Evolutionary conservation across 768 basidiomycete species (phyloP), one percentile per base, ranked within the genome.

Genomic region (Boletus barrowsii): DNA sequence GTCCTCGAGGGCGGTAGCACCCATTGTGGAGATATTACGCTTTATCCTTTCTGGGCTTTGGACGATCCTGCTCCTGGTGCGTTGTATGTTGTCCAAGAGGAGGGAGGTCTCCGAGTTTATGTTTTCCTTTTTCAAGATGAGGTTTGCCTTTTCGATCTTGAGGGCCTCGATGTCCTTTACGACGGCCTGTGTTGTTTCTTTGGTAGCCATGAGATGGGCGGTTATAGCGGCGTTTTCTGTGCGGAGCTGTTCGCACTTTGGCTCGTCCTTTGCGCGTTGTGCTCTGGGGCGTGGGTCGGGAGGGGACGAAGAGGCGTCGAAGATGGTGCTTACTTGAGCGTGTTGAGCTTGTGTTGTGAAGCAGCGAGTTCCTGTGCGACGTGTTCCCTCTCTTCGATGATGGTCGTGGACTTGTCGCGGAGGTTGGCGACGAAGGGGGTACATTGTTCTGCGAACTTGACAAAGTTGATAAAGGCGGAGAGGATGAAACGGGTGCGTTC

Each of bases 1-100:
- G 60, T 95, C 91, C 50, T 88, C 86, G 17, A 79, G 68, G 1
- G 83, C 83, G 0, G 80, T 83, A 7, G 73, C 66, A 3, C 81
- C 79, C 88, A 96, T 92, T n/a, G 82, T 76, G 11, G 79, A 71
- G 62, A 96, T 96, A 41, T 83, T 88, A 47, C 86, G 83, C 66
- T 87, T 89, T 60, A 96, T 88, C 42, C 93, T 81, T 44, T 96
- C 94, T 0, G 94, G 94, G 0, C 91, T 93, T 68, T 93, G 90
- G 4, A 97, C 93, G 57, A 97, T 87, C 26, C 93, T 83, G 29
- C 83, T 75, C 47, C 83, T 79, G 0, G 84, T 84, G 41, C 86
- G 82, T 13, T 74, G 72, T 57, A 90, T 84, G 42, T 77, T 75
- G 53, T 89, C 86, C 40, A 79, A 73, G 22, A 85, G 72, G 42